These are phyloP conservation scores for Hirsutella thompsonii DNA, from an alignment of 2,329 filamentous ascomycete species.

Conservation along the genomic window DNA sequence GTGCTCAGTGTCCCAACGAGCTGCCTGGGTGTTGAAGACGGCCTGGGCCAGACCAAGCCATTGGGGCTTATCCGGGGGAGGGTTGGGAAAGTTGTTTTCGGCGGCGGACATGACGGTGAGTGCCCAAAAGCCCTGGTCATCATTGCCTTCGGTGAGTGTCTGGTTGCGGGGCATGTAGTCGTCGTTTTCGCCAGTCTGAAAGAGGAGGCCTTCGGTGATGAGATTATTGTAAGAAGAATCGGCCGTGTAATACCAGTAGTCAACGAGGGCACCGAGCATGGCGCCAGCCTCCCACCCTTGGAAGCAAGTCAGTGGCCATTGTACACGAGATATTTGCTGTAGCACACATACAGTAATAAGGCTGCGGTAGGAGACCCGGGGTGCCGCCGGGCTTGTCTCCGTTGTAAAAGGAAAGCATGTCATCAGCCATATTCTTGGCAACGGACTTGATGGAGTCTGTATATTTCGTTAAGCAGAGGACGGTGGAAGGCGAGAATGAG, in stretches of 20 bases:
- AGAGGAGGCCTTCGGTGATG: constrained; percentile 54
- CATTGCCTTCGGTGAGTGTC: constrained; percentile 56
- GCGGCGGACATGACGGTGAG: constrained; percentile 58
- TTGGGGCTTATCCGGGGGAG: constrained; percentile 39
- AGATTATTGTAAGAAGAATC: constrained; percentile 60
- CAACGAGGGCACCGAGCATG: constrained; percentile 57
- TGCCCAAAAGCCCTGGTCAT: constrained; percentile 66
- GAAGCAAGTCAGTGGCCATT: not conserved
- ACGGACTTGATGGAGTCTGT: constrained; percentile 36
- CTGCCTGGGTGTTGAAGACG: constrained; percentile 68
- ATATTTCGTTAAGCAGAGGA: not conserved
- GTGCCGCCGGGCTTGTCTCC: constrained; percentile 36
- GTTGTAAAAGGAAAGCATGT: constrained; percentile 29
- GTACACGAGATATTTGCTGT: not conserved
- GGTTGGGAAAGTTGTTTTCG: constrained; percentile 54
- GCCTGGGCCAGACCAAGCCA: constrained; percentile 65
- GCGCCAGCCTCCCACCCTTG: constrained; percentile 63
- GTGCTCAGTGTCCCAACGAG: constrained; percentile 54
- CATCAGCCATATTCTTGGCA: constrained; percentile 35
- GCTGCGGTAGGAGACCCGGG: constrained; percentile 37
- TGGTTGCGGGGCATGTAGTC: constrained; percentile 72
- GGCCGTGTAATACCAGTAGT: constrained; percentile 77
- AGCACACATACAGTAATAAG: constrained; percentile 38
- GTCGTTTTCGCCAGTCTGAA: constrained; percentile 57
- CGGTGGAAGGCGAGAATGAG: not conserved